A percentile compares a stretch with the other conserved stretches of the same genome.
These are phyloP conservation scores for Saururus chinensis DNA, from an alignment of 164 flowering plant species.

Conservation along the genomic window DNA sequence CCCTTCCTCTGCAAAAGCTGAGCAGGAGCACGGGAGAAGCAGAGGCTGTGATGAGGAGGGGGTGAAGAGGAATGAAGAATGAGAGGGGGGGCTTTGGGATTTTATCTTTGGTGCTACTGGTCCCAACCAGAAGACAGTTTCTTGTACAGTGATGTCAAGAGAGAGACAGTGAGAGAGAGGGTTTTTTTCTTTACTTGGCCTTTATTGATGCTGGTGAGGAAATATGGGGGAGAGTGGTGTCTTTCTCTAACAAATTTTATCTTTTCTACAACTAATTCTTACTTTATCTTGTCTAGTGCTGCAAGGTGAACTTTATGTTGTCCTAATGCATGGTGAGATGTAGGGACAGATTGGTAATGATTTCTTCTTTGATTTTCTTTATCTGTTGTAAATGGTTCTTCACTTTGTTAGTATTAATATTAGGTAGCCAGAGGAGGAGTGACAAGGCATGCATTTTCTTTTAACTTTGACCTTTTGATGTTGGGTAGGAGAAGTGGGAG, in stretches of 20 bases:
- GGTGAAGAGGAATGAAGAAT: neutral
- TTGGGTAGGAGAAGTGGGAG: neutral
- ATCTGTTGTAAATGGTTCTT: neutral
- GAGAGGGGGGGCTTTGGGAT: conserved; percentile 1
- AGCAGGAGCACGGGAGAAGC: neutral
- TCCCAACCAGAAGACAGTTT: conserved; percentile 2
- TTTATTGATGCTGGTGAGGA: neutral
- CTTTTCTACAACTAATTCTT: too few relatives aligned
- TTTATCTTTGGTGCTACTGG: conserved; percentile 10
- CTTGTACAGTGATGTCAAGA: conserved; percentile 8
- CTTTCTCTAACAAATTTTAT: too few relatives aligned
- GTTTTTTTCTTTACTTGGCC: neutral
- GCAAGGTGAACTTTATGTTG: neutral
- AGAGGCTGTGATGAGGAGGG: neutral
- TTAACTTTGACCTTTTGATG: neutral
- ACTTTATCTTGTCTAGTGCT: neutral
- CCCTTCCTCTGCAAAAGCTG: conserved; percentile 5
- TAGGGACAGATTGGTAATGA: neutral
- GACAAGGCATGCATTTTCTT: neutral
- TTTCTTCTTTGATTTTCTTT: neutral
- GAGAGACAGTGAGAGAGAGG: conserved; percentile 2
- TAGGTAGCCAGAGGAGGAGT: neutral
- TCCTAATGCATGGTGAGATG: neutral
- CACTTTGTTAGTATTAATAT: too few relatives aligned
- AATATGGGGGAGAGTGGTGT: conserved; percentile 1